Evolutionary conservation across 1,284 basidiomycete species (phyloP).

Genomic region (Moesziomyces parantarcticus): DNA sequence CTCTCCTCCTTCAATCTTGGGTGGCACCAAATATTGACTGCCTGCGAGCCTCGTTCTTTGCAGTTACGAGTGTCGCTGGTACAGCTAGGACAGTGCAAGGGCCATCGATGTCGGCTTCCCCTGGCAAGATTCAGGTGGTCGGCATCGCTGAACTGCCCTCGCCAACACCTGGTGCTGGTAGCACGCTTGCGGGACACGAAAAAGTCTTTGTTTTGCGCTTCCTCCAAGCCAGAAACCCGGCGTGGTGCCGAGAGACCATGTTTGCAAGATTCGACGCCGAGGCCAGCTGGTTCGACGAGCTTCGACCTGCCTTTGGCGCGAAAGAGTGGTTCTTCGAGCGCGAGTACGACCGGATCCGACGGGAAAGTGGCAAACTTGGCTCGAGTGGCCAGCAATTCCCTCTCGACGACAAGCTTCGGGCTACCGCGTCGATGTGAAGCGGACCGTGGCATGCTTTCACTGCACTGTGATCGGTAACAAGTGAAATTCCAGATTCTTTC

Average conservation of each 20-base stretch:
- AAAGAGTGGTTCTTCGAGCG: conserved; percentile 8
- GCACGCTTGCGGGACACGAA: not conserved
- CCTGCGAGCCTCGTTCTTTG: no score
- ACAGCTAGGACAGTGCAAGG: conserved; percentile 5
- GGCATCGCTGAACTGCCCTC: conserved; percentile 4
- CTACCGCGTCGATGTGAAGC: not conserved
- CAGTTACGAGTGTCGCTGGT: conserved; percentile 5
- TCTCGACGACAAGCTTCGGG: not conserved
- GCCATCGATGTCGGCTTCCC: conserved; percentile 10
- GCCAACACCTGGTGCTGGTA: conserved; percentile 1
- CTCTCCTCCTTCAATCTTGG: not conserved
- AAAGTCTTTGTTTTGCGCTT: conserved; percentile 9
- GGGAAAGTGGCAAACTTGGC: not conserved
- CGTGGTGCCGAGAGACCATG: conserved; percentile 5
- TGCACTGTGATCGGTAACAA: not conserved
- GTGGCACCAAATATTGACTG: no score
- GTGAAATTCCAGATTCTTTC: not conserved
- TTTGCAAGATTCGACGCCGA: conserved; percentile 5
- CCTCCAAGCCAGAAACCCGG: conserved; percentile 3
- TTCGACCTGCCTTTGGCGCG: not conserved
- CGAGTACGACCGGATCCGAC: conserved; percentile 6
- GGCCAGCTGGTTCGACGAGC: conserved; percentile 9
- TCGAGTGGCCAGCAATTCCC: conserved; percentile 9
- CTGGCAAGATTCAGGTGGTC: conserved; percentile 7
- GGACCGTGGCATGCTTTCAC: not conserved